A percentile compares a stretch with the other conserved stretches of the same genome.
Conservation (phyloP, 345 rosid species). For the Salix brachista region DNA sequence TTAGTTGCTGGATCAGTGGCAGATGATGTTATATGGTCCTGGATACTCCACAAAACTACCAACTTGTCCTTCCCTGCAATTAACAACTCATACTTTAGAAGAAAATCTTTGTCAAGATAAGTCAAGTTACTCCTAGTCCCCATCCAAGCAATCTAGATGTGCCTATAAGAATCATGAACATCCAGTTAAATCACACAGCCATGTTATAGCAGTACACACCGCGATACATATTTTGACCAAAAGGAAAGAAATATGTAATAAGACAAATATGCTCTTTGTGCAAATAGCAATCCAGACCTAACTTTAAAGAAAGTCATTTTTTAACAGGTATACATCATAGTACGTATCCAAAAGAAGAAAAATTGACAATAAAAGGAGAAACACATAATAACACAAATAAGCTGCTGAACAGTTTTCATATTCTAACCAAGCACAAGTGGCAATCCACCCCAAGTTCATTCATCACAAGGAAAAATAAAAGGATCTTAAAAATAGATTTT, state of each 20-base stretch:
- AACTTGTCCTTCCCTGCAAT: constrained; percentile 90
- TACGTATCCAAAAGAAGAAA: background rate
- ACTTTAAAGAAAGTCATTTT: background rate
- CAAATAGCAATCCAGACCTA: background rate
- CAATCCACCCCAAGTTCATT: background rate
- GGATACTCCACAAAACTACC: constrained; percentile 96
- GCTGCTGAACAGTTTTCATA: background rate
- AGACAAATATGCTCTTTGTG: background rate
- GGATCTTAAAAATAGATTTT: background rate
- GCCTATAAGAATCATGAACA: background rate
- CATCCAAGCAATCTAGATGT: background rate
- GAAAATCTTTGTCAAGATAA: constrained; percentile 13
- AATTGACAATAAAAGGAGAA: background rate
- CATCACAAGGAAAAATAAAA: background rate
- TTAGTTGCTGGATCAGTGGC: constrained; percentile 64
- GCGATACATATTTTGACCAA: background rate
- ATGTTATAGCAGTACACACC: background rate
- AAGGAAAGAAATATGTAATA: background rate
- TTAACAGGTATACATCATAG: background rate
- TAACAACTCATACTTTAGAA: constrained; percentile 18
- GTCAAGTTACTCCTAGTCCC: background rate
- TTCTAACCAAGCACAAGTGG: background rate
- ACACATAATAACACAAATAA: background rate
- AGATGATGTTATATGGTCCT: constrained; percentile 80
- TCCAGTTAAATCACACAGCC: background rate